Evolutionary conservation across 108 stramenopile species (phyloP).

Genomic region (Cafeteria roenbergensis): DNA sequence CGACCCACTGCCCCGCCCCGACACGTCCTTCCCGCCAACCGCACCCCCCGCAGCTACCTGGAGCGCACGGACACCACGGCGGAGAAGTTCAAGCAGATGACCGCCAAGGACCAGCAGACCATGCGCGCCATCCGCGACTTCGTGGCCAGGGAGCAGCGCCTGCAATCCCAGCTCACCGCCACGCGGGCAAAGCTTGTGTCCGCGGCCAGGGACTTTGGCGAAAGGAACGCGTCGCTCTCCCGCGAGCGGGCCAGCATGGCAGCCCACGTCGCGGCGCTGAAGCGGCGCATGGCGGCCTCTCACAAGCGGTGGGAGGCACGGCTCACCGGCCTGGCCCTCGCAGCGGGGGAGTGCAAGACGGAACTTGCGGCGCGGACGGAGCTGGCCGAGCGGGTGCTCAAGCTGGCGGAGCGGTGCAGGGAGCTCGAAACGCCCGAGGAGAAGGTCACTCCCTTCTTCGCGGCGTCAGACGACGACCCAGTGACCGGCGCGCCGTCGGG

Average conservation of each 20-base stretch:
- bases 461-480: no score
- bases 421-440: conserved; percentile 48
- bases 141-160: conserved; percentile 37
- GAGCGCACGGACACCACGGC: conserved; percentile 47
- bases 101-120: conserved; percentile 38
- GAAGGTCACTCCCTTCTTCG: conserved; percentile 38
- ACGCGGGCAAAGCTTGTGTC: conserved; percentile 49
- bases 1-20: no score
- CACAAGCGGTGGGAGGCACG: conserved; percentile 24
- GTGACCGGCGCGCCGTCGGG: no score
- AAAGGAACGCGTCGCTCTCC: conserved; percentile 35
- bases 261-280: conserved; percentile 46
- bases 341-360: conserved; percentile 30
- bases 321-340: conserved; percentile 33
- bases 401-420: conserved; percentile 41
- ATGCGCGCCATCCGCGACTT: conserved; percentile 37
- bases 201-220: conserved; percentile 35
- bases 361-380: conserved; percentile 11
- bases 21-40: no score
- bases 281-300: conserved; percentile 41
- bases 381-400: conserved; percentile 40
- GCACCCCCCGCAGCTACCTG: conserved; percentile 44
- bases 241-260: conserved; percentile 42
- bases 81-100: conserved; percentile 48
- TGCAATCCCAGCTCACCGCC: conserved; percentile 34